Evolutionary conservation across 495 filamentous ascomycete species (phyloP).

Genomic region (Penicillium mononematosum): DNA sequence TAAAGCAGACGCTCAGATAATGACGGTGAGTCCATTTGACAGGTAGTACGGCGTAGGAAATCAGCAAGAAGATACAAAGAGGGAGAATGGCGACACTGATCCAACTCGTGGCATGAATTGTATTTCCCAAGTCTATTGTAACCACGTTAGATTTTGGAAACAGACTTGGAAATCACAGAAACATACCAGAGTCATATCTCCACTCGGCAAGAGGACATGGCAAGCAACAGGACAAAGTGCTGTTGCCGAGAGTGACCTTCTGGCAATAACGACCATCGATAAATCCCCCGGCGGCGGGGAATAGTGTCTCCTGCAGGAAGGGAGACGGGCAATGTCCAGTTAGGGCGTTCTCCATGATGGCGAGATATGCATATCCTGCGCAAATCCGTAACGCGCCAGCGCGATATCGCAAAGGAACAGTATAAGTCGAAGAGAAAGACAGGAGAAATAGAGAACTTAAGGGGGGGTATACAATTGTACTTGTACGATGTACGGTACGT

Average conservation of each 20-base stretch:
- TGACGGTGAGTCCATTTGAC: constrained; percentile 89
- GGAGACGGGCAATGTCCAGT: constrained; percentile 60
- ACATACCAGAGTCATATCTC: constrained; percentile 74
- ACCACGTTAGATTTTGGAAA: constrained; percentile 15
- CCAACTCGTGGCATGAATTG: constrained; percentile 69
- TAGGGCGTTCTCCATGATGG: constrained; percentile 29
- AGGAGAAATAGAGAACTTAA: neutral
- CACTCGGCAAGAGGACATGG: constrained; percentile 86
- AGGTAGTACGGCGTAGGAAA: constrained; percentile 81
- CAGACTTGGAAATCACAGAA: neutral
- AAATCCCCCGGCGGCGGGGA: constrained; percentile 61
- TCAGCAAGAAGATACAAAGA: constrained; percentile 70
- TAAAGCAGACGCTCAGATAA: constrained; percentile 85
- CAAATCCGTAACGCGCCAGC: constrained; percentile 28
- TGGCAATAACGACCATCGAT: constrained; percentile 65
- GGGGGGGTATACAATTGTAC: neutral
- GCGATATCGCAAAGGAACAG: constrained; percentile 16
- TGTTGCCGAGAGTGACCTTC: constrained; percentile 42
- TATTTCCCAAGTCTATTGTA: constrained; percentile 57
- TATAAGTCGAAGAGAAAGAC: neutral
- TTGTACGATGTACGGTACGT: neutral
- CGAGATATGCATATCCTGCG: constrained; percentile 20
- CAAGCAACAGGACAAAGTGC: constrained; percentile 67
- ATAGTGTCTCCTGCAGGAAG: constrained; percentile 60
- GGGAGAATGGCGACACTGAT: constrained; percentile 72